Base-by-base conservation (phyloP, 345 rosid genomes). In the Citrus trifoliata region DNA sequence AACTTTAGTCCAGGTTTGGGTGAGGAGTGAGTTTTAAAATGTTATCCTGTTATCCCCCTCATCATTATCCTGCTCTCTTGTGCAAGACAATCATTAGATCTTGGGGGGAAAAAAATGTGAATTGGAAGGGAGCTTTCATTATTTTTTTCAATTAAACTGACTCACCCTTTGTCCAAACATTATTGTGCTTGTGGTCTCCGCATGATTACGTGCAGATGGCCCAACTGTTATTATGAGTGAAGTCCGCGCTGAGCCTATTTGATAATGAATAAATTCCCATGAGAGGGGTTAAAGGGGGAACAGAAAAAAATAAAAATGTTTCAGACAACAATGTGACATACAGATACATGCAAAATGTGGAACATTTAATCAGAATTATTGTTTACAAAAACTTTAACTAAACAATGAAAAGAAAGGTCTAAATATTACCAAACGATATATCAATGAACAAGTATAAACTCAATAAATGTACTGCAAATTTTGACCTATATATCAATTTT, bases 161-260 rank as follows among this genome's bases (percentile, higher is more conserved):
- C 98, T 91, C 78, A 93, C 98, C 89, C 98, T 82, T 82, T 93
- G 98, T 69, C 98, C 98, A 79, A 95, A 95, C 97, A 89, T 88
- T 60, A 95, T 88, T 61, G 98, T 95, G 85, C 98, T 90, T 59
- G 91, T 88, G 85, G 98, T 95, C 89, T 95, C 98, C 71, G 91
- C 95, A 78, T 83, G 94, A 82, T 90, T 89, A 42, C 92, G 88
- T 76, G 89, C 88, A 78, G 97, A 95, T 77, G 98, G 93, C 65
- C 97, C 98, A 76, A 92, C 89, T 32, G 95, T 93, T 87, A 92
- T 85, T 68, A 95, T 91, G 40, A 95, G 94, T 6, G 98, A 95
- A 55, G 98, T 95, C 91, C 95, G 90, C 14, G 98, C 98, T 51
- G 98, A 90, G 78, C 98, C 97, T 93, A 74, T 80, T 60, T 72